These are phyloP conservation scores for Halteria grandinella DNA, from an alignment of 73 alveolate genomes.

Conservation along the genomic window DNA sequence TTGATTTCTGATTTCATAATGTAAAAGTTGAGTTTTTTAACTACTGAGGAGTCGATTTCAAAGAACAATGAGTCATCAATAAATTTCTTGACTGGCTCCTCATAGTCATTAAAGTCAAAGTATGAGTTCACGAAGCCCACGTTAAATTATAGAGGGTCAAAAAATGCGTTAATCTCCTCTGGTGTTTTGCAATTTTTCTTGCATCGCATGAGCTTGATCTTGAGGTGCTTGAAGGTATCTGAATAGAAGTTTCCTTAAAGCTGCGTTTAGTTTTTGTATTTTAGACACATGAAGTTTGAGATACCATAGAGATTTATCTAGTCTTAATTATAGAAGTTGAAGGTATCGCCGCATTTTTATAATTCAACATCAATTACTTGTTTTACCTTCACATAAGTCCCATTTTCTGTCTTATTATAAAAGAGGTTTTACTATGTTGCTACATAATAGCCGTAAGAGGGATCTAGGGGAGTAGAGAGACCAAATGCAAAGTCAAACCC, in stretches of 20 bases:
- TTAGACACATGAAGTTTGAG: too few species aligned
- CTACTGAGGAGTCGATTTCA: not conserved
- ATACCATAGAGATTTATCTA: too few species aligned
- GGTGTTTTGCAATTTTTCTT: conserved; percentile 21
- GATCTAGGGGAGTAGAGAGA: conserved; percentile 16
- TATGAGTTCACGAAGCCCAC: conserved; percentile 9
- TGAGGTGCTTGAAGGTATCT: too few species aligned
- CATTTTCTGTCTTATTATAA: too few species aligned
- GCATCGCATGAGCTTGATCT: too few species aligned
- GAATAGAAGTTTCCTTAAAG: too few species aligned
- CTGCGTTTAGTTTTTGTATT: too few species aligned
- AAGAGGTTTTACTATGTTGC: too few species aligned
- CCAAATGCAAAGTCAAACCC: conserved; percentile 55
- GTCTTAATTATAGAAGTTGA: too few species aligned
- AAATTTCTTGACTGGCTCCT: not conserved
- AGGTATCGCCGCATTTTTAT: too few species aligned
- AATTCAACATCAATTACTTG: too few species aligned
- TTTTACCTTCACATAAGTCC: too few species aligned
- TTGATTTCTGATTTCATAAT: conserved; percentile 7
- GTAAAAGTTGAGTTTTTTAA: conserved; percentile 6
- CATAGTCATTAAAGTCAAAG: conserved; percentile 43
- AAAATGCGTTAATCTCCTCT: not conserved
- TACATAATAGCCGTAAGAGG: not conserved
- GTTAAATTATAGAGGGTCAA: not conserved
- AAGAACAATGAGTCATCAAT: conserved; percentile 36